phyloP scores from a whole-genome alignment of 768 basidiomycete genomes.

The Tricholoma sp. region DNA sequence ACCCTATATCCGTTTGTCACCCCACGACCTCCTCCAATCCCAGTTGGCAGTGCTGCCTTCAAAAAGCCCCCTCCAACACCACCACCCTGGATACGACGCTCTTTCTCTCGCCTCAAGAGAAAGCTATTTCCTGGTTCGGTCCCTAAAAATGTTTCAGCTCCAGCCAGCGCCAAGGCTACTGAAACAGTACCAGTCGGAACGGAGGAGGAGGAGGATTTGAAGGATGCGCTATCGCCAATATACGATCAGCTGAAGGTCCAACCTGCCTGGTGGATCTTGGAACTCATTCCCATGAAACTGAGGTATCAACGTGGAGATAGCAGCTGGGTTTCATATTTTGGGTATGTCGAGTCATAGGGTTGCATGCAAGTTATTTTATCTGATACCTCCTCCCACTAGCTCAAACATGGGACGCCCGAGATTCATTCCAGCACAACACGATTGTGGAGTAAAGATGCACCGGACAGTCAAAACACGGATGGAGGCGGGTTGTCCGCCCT shows the following conservation, averaged over 20 bases:
- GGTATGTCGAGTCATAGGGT: background rate
- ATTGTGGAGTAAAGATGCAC: conserved; percentile 38
- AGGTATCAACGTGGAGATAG: conserved; percentile 29
- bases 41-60: conserved; percentile 9
- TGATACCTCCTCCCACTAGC: background rate
- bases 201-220: conserved; percentile 52
- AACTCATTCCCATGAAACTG: conserved; percentile 35
- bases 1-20: conserved; percentile 32
- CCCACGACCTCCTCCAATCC: conserved; percentile 26
- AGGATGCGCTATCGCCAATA: conserved; percentile 40
- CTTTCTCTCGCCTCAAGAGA: background rate
- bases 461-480: conserved; percentile 49
- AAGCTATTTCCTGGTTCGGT: conserved; percentile 7
- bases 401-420: conserved; percentile 33
- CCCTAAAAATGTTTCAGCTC: background rate
- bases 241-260: conserved; percentile 47
- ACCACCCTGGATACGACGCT: background rate
- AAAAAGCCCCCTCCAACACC: background rate
- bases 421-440: conserved; percentile 32
- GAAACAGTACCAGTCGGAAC: background rate
- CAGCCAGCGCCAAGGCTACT: background rate
- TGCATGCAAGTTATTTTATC: background rate
- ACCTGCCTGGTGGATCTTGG: conserved; percentile 55
- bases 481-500: conserved; percentile 34
- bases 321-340: conserved; percentile 20